Conservation (phyloP, 306 rosid genomes). For the Ziziphus jujuba region DNA sequence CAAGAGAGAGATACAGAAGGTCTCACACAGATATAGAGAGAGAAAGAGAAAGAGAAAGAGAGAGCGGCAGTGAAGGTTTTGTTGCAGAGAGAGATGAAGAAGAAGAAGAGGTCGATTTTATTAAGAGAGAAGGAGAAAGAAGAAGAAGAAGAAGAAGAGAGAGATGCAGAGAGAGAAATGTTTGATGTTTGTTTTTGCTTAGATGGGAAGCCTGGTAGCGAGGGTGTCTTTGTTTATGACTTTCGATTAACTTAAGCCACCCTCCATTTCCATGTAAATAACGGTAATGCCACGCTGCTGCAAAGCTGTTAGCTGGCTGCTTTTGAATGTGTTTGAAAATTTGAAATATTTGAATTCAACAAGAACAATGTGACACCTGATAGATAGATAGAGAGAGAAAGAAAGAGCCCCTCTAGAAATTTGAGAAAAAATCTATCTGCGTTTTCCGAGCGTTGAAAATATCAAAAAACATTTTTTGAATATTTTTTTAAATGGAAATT, state of each 20-base stretch:
- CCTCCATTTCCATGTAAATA: conserved; percentile 18
- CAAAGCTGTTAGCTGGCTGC: background rate
- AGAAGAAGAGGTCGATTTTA: conserved; percentile 5
- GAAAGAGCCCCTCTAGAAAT: background rate
- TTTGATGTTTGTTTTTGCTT: conserved; percentile 35
- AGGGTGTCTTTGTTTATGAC: conserved; percentile 9
- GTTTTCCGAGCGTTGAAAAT: too few relatives aligned
- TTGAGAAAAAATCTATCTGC: too few relatives aligned
- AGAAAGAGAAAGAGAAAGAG: too few relatives aligned
- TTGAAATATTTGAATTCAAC: background rate
- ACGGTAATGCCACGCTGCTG: conserved; percentile 43
- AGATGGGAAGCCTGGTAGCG: conserved; percentile 56
- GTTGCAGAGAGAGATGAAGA: conserved; percentile 19
- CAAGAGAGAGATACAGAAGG: conserved; percentile 4
- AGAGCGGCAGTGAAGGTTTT: background rate
- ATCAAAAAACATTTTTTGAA: too few relatives aligned
- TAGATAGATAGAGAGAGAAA: too few relatives aligned
- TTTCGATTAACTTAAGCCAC: conserved; percentile 8
- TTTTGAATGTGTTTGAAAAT: conserved; percentile 24
- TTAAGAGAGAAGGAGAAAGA: conserved; percentile 25
- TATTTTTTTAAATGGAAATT: too few relatives aligned
- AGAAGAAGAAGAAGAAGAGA: background rate
- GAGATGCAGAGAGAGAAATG: background rate
- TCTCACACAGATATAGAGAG: conserved; percentile 1
- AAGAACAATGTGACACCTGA: background rate